Percentiles rank a stretch among this genome's conserved stretches.
Evolutionary conservation across 305 asterid species (phyloP).

Genomic region (Petunia hybrid): DNA sequence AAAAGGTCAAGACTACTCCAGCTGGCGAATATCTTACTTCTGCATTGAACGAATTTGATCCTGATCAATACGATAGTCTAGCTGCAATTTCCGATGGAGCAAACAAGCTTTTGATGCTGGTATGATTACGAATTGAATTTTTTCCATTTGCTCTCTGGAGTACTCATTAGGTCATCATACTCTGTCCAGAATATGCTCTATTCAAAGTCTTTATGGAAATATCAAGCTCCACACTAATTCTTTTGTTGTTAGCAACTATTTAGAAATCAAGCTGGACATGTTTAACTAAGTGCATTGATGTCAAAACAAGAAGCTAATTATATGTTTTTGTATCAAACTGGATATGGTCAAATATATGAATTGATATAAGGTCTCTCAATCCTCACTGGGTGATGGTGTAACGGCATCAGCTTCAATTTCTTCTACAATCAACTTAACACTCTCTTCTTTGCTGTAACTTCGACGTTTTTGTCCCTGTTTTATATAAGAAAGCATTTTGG

Average conservation of each 20-base stretch:
- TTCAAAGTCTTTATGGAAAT: background rate
- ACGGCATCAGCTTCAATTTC: background rate
- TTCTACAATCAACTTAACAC: conserved; percentile 9
- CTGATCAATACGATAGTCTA: conserved; percentile 93
- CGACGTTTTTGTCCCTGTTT: conserved; percentile 34
- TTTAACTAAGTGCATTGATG: background rate
- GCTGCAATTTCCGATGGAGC: conserved; percentile 99
- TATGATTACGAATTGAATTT: conserved; percentile 42
- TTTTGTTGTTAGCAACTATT: background rate
- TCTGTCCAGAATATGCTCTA: background rate
- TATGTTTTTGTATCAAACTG: background rate
- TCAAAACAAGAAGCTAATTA: background rate
- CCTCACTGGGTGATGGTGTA: background rate
- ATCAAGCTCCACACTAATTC: background rate
- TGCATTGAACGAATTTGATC: conserved; percentile 94
- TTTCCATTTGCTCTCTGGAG: conserved; percentile 17
- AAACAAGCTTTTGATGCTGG: conserved; percentile 99
- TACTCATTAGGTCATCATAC: background rate
- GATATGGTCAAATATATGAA: background rate
- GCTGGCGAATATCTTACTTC: conserved; percentile 99
- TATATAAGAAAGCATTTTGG: background rate
- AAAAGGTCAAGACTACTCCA: conserved; percentile 85
- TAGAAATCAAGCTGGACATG: background rate
- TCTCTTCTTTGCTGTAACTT: conserved; percentile 14
- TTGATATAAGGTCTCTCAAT: background rate